Evolutionary conservation across 192 early-diverging fungal genomes (phyloP), one percentile per base, ranked within the genome.

Genomic region (Umbelopsis sp.): DNA sequence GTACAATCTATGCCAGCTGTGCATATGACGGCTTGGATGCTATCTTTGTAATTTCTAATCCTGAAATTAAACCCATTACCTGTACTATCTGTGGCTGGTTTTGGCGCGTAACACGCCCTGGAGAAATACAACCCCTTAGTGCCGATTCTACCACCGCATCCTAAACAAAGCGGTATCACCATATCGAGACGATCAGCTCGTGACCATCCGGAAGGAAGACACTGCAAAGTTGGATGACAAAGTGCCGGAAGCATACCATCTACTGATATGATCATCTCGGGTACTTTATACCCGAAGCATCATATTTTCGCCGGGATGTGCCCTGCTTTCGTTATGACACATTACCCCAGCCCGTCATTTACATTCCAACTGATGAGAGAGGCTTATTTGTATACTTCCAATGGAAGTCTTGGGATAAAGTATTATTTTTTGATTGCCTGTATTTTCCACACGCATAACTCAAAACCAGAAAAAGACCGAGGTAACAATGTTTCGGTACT

Each of bases 151-250:
- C 37, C 1, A 41, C 7, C 10, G 5, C 37, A 41, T 41, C 37
- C 55, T 25, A 20, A 53, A 53, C 51, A 20, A 53, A 12, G 49
- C 51, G 5, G 21, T 53, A 23, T 53, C 16, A 16, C 55, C 55
- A 61, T 61, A 61, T 61, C 55, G 55, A 61, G 55, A 15, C 55
- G 13, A 61, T 61, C 55, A 61, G 13, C 55, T 30, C 55, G 55
- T 61, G 55, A 61, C 30, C 55, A 12, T 23, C 12, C 51, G 21
- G 21, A 52, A 52, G 51, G 55, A n/a, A 30, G 25, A 18, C 18
- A 25, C 52, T 27, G 30, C 15, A 16, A 3, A 4, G 16, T 35
- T 37, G 55, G 55, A 61, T 61, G 55, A 61, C 55, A 61, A 61
- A 61, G 3, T 9, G 11, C 9, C 53, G 53, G 33, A 61, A 61